Evolutionary conservation across 768 basidiomycete genomes (phyloP).

Genomic region (Pleurotus tuoliensis): DNA sequence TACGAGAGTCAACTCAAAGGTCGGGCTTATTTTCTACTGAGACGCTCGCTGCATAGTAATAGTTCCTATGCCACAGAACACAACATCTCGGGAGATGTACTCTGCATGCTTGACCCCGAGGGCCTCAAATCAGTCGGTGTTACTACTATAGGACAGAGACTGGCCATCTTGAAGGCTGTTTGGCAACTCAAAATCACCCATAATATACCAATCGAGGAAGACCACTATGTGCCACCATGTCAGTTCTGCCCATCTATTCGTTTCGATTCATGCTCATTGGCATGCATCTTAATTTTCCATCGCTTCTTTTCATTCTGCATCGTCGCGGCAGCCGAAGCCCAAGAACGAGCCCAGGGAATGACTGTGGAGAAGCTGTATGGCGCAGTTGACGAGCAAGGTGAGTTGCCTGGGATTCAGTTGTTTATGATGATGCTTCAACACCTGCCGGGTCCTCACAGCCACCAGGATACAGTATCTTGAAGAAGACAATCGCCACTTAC

Average conservation of each 20-base stretch:
- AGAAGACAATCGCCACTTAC: constrained; percentile 72
- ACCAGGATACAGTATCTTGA: constrained; percentile 68
- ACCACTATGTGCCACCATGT: constrained; percentile 90
- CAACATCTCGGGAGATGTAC: constrained; percentile 86
- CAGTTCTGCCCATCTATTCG: constrained; percentile 24
- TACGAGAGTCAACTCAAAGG: constrained; percentile 83
- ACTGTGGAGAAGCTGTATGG: constrained; percentile 65
- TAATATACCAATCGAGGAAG: constrained; percentile 76
- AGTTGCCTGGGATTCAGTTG: constrained; percentile 8
- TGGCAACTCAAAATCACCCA: constrained; percentile 86
- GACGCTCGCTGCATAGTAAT: constrained; percentile 11
- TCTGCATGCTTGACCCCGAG: constrained; percentile 81
- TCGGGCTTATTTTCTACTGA: constrained; percentile 28
- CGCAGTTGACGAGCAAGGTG: constrained; percentile 75
- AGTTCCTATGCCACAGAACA: constrained; percentile 55
- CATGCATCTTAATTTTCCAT: no score
- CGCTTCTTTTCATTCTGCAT: no score
- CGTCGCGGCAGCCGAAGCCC: constrained; percentile 26
- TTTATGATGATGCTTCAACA: no score
- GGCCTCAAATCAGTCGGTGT: constrained; percentile 85
- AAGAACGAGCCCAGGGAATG: constrained; percentile 48
- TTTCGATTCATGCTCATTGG: neutral
- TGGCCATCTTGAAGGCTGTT: constrained; percentile 88
- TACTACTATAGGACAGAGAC: constrained; percentile 84
- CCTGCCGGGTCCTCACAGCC: constrained; percentile 33